Conservation (phyloP, 371 early-diverging fungal genomes). For the Syncephalastrum monosporum region DNA sequence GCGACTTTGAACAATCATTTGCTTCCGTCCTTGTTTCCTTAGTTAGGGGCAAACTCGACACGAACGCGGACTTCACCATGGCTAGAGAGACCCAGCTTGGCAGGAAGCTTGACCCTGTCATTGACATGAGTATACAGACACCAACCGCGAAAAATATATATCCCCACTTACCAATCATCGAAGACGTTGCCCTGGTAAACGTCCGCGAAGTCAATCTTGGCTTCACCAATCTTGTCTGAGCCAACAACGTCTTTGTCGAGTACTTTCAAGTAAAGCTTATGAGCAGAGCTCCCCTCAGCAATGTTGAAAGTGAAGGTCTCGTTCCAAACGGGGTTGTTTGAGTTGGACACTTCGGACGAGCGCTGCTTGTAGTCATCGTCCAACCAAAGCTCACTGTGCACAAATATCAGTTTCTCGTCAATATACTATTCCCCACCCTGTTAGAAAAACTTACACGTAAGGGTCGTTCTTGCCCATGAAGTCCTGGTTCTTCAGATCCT, state of each 20-base stretch:
- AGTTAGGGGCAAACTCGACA: constrained; percentile 28
- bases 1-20: too few relatives aligned
- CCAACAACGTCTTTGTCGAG: constrained; percentile 35
- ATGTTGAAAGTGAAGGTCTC: constrained; percentile 43
- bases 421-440: too few relatives aligned
- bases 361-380: constrained; percentile 43
- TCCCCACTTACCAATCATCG: constrained; percentile 27
- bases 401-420: background rate
- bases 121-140: background rate
- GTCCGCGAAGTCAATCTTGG: constrained; percentile 25
- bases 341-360: constrained; percentile 20
- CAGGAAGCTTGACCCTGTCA: constrained; percentile 33
- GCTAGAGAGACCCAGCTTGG: constrained; percentile 36
- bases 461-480: constrained; percentile 34
- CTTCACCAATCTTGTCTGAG: constrained; percentile 35
- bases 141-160: background rate
- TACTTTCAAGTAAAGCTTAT: constrained; percentile 37
- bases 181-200: constrained; percentile 25
- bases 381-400: constrained; percentile 32
- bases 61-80: constrained; percentile 42
- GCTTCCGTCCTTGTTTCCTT: background rate
- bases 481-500: constrained; percentile 36
- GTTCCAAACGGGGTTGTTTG: constrained; percentile 43
- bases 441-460: constrained; percentile 18
- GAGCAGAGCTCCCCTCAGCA: constrained; percentile 22